Percentiles rank a stretch among this genome's conserved stretches.
These are phyloP conservation scores for Diutina siamensis DNA, from an alignment of 1,139 yeast genomes.

Conservation along the genomic window DNA sequence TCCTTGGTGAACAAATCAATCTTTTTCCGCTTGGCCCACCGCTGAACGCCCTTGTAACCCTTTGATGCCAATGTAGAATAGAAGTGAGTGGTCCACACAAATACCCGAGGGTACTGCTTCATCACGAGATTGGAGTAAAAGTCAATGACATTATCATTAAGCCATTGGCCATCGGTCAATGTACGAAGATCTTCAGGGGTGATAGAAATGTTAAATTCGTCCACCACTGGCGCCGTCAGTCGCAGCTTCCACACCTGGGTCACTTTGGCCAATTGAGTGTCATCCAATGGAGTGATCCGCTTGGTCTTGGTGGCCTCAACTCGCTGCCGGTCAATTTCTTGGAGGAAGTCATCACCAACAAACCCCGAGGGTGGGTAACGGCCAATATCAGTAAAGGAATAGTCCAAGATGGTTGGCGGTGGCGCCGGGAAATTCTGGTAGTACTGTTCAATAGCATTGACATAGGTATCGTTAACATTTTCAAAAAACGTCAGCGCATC, in stretches of 20 bases:
- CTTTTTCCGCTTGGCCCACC: slow-evolving; percentile 86
- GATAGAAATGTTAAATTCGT: slow-evolving; percentile 44
- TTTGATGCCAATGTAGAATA: slow-evolving; percentile 55
- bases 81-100: slow-evolving; percentile 82
- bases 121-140: slow-evolving; percentile 58
- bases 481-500: not conserved
- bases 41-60: slow-evolving; percentile 73
- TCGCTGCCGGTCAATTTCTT: slow-evolving; percentile 1
- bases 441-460: not conserved
- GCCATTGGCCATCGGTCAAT: slow-evolving; percentile 63
- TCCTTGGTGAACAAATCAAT: slow-evolving; percentile 54
- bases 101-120: slow-evolving; percentile 24
- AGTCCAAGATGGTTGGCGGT: not conserved
- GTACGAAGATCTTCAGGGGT: slow-evolving; percentile 59
- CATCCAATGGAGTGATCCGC: not conserved
- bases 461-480: not conserved
- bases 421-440: not conserved
- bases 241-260: not conserved
- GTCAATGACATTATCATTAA: slow-evolving; percentile 86
- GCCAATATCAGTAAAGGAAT: not conserved
- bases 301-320: not conserved
- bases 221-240: not conserved
- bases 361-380: not conserved
- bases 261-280: not conserved
- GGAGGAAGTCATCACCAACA: not conserved